Evolutionary conservation across 2,329 filamentous ascomycete species (phyloP).

Genomic region (Monilinia aucupariae): DNA sequence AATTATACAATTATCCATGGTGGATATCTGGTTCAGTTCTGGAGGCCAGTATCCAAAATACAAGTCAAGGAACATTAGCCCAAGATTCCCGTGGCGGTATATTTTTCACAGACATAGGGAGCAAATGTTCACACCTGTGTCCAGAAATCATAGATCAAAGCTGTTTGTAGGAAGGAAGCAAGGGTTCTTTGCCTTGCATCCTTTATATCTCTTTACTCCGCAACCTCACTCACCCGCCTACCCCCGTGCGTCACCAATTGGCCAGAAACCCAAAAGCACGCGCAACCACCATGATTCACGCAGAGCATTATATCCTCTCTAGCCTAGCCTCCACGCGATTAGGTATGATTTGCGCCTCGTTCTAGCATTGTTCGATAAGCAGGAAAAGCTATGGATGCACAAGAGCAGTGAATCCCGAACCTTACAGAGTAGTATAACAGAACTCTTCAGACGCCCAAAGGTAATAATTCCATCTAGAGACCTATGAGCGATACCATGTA

Average conservation of each 20-base stretch:
- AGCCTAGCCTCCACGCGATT: neutral
- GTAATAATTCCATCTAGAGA: neutral
- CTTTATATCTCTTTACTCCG: neutral
- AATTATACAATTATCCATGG: neutral
- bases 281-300: neutral
- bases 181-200: neutral
- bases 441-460: neutral
- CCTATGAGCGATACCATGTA: neutral
- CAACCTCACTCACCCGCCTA: neutral
- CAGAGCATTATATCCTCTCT: neutral
- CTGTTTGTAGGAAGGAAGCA: neutral
- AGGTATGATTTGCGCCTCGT: neutral
- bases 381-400: neutral
- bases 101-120: neutral
- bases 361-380: neutral
- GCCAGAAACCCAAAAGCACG: neutral
- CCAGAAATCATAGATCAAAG: neutral
- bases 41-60: neutral
- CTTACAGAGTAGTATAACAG: neutral
- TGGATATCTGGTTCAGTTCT: neutral
- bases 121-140: neutral
- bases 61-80: neutral
- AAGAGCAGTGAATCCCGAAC: neutral
- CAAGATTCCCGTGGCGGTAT: neutral
- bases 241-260: neutral